A percentile compares a stretch with the other conserved stretches of the same genome.
phyloP scores from a whole-genome alignment of 768 basidiomycete genomes.

The Rhodocollybia butyracea region DNA sequence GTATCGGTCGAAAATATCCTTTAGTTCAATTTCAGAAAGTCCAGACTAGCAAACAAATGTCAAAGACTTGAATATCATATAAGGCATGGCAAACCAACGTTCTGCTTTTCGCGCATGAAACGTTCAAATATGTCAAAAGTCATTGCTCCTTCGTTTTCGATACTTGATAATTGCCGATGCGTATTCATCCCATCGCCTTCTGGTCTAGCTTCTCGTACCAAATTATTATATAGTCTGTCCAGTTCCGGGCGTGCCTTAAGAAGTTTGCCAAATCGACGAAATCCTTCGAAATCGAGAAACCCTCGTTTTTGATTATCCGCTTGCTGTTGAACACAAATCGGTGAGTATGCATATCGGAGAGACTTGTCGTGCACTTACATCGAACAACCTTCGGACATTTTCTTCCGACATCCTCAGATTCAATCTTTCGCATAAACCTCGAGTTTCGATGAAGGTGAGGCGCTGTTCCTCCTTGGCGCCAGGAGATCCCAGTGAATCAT shows the following conservation, averaged over 20 bases:
- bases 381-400: slow-evolving; percentile 56
- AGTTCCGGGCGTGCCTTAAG: slow-evolving; percentile 84
- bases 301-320: slow-evolving; percentile 54
- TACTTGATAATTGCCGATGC: not conserved
- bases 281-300: slow-evolving; percentile 73
- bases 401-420: slow-evolving; percentile 59
- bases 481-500: not conserved
- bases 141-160: slow-evolving; percentile 28
- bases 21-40: slow-evolving; percentile 29
- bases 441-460: slow-evolving; percentile 68
- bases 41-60: slow-evolving; percentile 21
- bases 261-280: slow-evolving; percentile 77
- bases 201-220: not conserved
- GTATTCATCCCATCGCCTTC: not conserved
- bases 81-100: slow-evolving; percentile 22
- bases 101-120: slow-evolving; percentile 44
- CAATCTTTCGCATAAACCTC: slow-evolving; percentile 65
- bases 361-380: slow-evolving; percentile 30
- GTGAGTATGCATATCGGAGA: not conserved
- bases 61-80: not conserved
- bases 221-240: slow-evolving; percentile 50
- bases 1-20: slow-evolving; percentile 34
- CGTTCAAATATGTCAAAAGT: slow-evolving; percentile 39
- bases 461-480: slow-evolving; percentile 45
- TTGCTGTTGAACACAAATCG: slow-evolving; percentile 38